Evolutionary conservation across 2,329 filamentous ascomycete genomes (phyloP).

Genomic region (Epichloe scottii): DNA sequence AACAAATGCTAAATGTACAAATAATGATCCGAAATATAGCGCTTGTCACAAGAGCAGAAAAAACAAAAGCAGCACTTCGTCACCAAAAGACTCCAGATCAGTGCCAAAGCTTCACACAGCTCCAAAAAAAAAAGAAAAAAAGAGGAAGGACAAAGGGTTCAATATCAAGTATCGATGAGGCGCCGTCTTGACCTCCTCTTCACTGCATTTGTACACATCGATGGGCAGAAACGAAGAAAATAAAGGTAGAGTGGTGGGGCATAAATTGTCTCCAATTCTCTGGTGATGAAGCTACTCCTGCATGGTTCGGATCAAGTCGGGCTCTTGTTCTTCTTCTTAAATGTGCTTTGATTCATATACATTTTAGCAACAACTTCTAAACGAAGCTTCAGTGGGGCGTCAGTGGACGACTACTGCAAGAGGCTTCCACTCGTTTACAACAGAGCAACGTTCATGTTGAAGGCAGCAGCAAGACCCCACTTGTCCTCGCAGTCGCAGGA

Average conservation of each 20-base stretch:
- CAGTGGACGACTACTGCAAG: background rate
- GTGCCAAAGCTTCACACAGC: background rate
- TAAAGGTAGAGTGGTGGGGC: background rate
- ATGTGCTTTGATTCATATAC: constrained; percentile 14
- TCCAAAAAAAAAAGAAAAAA: background rate
- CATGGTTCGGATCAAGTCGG: constrained; percentile 11
- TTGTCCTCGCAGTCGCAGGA: constrained; percentile 62
- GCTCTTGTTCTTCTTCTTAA: constrained; percentile 2
- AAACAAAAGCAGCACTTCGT: background rate
- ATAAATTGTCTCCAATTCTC: background rate
- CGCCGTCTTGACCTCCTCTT: background rate
- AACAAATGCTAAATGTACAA: constrained; percentile 26
- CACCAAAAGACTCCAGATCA: constrained; percentile 1
- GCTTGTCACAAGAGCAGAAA: constrained; percentile 7
- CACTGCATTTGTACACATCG: background rate
- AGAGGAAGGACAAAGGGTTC: background rate
- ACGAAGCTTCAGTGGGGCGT: background rate
- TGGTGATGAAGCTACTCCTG: constrained; percentile 1
- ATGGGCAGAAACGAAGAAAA: background rate
- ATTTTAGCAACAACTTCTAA: constrained; percentile 10
- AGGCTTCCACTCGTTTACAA: background rate
- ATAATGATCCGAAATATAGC: constrained; percentile 11
- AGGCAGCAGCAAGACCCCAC: constrained; percentile 48
- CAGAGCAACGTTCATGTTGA: background rate
- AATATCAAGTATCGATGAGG: background rate